Evolutionary conservation across 2,329 filamentous ascomycete genomes (phyloP).

Genomic region (Aspergillus flavus): DNA sequence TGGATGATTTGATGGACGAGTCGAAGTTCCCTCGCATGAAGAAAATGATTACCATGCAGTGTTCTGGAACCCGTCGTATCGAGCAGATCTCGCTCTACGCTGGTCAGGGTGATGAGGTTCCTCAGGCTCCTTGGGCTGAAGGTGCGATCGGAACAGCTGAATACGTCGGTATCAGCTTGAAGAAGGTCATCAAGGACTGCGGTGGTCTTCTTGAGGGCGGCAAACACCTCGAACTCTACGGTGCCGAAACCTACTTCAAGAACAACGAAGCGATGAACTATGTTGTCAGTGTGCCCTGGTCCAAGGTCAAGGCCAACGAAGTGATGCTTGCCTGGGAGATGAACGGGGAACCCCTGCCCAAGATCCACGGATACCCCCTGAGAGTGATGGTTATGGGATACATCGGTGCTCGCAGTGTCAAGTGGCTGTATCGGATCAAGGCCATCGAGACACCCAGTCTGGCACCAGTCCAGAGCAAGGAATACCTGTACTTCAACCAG

Average conservation of each 20-base stretch:
- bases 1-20: conserved; percentile 65
- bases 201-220: conserved; percentile 60
- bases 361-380: conserved; percentile 67
- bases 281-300: conserved; percentile 66
- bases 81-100: conserved; percentile 69
- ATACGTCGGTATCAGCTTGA: conserved; percentile 66
- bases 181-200: conserved; percentile 71
- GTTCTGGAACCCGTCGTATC: conserved; percentile 68
- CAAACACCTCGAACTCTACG: conserved; percentile 68
- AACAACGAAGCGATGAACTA: conserved; percentile 68
- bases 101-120: conserved; percentile 66
- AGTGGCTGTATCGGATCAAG: conserved; percentile 66
- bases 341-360: conserved; percentile 66
- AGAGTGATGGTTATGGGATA: conserved; percentile 66
- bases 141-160: conserved; percentile 68
- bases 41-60: conserved; percentile 67
- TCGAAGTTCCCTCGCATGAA: conserved; percentile 60
- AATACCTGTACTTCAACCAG: conserved; percentile 70
- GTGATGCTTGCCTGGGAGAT: conserved; percentile 72
- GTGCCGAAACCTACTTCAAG: conserved; percentile 75
- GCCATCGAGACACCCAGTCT: conserved; percentile 59
- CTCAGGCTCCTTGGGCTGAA: conserved; percentile 59
- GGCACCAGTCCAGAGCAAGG: conserved; percentile 65
- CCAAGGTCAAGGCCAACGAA: conserved; percentile 68
- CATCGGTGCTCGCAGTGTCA: conserved; percentile 66